Conservation (phyloP, 495 filamentous ascomycete species). For the Xylaria intraflava region DNA sequence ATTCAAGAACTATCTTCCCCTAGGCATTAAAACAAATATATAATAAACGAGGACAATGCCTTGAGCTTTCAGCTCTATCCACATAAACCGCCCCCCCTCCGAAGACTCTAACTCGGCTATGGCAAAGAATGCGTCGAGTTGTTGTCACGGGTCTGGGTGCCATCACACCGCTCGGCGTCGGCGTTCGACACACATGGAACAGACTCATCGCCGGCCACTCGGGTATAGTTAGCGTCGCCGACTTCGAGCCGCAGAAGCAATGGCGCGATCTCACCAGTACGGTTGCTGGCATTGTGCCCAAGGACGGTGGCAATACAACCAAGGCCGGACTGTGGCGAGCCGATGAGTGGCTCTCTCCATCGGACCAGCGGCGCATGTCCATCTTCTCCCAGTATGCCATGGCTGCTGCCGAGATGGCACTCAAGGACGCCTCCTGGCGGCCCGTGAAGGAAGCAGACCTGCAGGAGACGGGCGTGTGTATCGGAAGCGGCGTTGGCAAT, state of each 20-base stretch:
- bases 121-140: slow-evolving; percentile 71
- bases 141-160: slow-evolving; percentile 93
- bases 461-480: slow-evolving; percentile 76
- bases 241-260: slow-evolving; percentile 42
- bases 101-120: slow-evolving; percentile 13
- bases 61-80: background rate
- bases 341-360: slow-evolving; percentile 65
- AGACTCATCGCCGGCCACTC: slow-evolving; percentile 71
- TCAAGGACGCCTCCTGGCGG: slow-evolving; percentile 76
- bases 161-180: slow-evolving; percentile 84
- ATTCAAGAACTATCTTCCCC: background rate
- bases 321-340: slow-evolving; percentile 53
- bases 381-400: slow-evolving; percentile 85
- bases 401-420: slow-evolving; percentile 79
- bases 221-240: slow-evolving; percentile 65
- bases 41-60: background rate
- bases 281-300: slow-evolving; percentile 76
- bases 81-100: background rate
- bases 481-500: slow-evolving; percentile 95
- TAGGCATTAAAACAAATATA: background rate
- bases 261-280: slow-evolving; percentile 71
- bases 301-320: background rate
- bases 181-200: slow-evolving; percentile 70
- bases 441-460: slow-evolving; percentile 54
- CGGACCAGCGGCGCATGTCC: slow-evolving; percentile 83